Evolutionary conservation across 2,329 filamentous ascomycete genomes (phyloP), one percentile per base, ranked within the genome.

Genomic region (Bipolaris bicolor): DNA sequence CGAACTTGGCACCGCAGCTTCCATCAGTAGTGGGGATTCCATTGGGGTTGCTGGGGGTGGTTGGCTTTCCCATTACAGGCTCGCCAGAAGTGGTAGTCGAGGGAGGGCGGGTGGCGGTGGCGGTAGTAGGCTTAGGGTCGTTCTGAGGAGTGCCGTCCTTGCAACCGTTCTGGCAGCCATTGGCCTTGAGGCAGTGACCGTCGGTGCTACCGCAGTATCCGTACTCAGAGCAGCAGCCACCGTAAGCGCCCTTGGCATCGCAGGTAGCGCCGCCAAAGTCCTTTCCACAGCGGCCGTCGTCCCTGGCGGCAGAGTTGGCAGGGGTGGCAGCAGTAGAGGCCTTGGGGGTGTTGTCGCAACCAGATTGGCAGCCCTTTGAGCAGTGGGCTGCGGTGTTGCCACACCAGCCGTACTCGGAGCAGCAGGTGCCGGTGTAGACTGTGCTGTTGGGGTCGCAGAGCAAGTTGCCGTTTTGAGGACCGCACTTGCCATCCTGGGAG

Each of bases 1-100:
- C 77, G 61, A 84, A 82, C 7, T 65, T 76, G 16, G 78, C 76
- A 58, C 84, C 84, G 63, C 84, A 86, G 55, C 77, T 79, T 34
- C 84, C 84, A 69, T 86, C 81, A 2, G 76, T 82, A 13, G 83
- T 85, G 33, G 59, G 57, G 20, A 65, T 54, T 9, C 69, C 69
- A 31, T 65, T 72, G 26, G 68, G 52, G 11, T 62, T 63, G 7
- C 67, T 45, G n/a, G 60, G 43, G 15, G 41, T 52, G 15, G 61
- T 40, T 18, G 73, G 74, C 58, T 71, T 73, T 40, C 74, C 75
- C 41, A 77, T 69, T 33, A 77, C 73, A 20, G 75, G 75, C 50
- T 77, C 74, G 41, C 72, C 72, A 45, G 72, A 71, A 5, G 69
- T 74, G 6, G 70, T 73, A 2, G 65, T 60, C 0, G 72, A 73